These are phyloP conservation scores for Lasiodiplodia sp. DNA, from an alignment of 2,329 filamentous ascomycete species.

Conservation along the genomic window DNA sequence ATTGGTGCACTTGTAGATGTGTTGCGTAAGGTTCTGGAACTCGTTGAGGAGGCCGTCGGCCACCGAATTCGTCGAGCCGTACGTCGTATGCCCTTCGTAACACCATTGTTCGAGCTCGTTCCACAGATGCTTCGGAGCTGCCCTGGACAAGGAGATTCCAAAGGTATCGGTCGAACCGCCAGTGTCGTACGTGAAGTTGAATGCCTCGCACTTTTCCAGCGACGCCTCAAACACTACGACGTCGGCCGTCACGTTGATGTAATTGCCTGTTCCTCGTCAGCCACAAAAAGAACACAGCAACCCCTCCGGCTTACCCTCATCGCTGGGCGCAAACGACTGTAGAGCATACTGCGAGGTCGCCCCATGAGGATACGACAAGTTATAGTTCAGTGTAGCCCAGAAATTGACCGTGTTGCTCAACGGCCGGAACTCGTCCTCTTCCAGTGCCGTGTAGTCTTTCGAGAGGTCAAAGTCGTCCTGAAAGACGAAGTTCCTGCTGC, in stretches of 20 bases:
- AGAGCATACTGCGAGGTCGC: conserved; percentile 5
- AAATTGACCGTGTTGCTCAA: not conserved
- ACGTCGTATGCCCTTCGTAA: not conserved
- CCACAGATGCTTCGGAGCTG: not conserved
- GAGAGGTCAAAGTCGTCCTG: not conserved
- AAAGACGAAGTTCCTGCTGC: not conserved
- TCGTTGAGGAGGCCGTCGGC: too few species aligned
- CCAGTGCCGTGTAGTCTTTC: not conserved
- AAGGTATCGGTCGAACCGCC: too few species aligned
- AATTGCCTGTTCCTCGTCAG: not conserved
- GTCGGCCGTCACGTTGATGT: not conserved
- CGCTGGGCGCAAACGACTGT: not conserved
- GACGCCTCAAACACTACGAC: not conserved
- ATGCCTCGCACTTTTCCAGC: not conserved
- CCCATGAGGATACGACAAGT: not conserved
- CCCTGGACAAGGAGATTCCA: not conserved
- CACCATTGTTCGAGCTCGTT: not conserved
- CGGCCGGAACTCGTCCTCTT: not conserved
- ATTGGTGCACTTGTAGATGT: not conserved
- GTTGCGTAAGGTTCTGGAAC: not conserved
- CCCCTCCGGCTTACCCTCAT: not conserved
- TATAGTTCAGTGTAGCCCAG: conserved; percentile 4
- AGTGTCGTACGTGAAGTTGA: not conserved
- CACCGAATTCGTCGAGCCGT: not conserved
- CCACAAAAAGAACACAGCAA: not conserved